Conservation (phyloP, 2,329 filamentous ascomycete genomes). For the Teratosphaeria pseudoeucalypti region DNA sequence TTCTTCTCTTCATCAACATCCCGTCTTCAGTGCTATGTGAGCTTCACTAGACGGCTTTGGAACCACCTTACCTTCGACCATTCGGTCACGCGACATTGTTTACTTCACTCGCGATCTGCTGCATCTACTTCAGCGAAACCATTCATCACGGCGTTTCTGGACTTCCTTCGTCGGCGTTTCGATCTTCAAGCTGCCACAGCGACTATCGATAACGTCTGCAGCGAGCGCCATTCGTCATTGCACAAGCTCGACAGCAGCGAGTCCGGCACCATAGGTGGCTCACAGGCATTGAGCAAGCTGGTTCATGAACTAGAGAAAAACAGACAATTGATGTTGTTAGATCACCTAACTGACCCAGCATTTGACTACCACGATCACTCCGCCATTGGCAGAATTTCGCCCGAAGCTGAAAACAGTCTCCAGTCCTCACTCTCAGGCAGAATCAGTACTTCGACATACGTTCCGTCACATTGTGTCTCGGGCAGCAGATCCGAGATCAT, state of each 20-base stretch:
- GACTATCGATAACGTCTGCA: neutral
- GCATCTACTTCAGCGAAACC: neutral
- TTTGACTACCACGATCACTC: conserved; percentile 4
- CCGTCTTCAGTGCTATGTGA: neutral
- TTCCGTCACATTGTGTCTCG: neutral
- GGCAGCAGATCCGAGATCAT: conserved; percentile 3
- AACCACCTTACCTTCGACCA: neutral
- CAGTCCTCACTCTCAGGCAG: conserved; percentile 4
- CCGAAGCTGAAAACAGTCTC: neutral
- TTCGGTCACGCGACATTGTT: neutral
- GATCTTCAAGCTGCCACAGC: neutral
- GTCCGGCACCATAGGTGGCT: conserved; percentile 18
- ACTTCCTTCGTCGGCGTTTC: neutral
- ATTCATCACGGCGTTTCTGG: conserved; percentile 1
- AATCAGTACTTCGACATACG: neutral
- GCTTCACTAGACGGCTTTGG: neutral
- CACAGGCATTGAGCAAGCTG: conserved; percentile 17
- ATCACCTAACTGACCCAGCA: conserved; percentile 24
- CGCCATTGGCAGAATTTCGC: conserved; percentile 2
- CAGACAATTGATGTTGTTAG: conserved; percentile 22
- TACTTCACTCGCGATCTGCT: neutral
- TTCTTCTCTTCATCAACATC: neutral
- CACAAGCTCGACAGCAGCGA: neutral
- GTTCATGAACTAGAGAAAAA: conserved; percentile 11
- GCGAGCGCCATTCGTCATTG: neutral